Evolutionary conservation across 352 stramenopile species (phyloP), one percentile per base, ranked within the genome.

Genomic region (Phytopythium cucurbitacearum): DNA sequence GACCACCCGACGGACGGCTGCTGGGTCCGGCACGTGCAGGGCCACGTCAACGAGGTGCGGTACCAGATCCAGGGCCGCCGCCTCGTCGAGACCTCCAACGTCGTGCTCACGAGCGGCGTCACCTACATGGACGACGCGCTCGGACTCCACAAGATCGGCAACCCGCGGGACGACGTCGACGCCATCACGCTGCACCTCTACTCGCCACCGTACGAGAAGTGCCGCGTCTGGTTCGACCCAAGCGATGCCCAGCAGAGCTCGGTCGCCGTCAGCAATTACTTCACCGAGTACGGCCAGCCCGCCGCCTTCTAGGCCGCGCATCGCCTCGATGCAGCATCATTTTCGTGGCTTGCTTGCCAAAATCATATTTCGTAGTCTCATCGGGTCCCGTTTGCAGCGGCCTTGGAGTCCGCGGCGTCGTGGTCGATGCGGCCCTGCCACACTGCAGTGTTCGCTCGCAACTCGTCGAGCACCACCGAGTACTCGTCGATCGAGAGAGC

Each of bases 121-220:
- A 88, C 76, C 0, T 96, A 94, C 69, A 96, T 96, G 80, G 87
- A 94, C 65, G 89, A 98, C 72, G 87, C 75, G 40, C 76, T 95
- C 10, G 91, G 90, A 28, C 81, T 97, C 56, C 93, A 98, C 85
- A 97, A 97, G 52, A 79, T 98, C 11, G 87, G 84, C 28, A 94
- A 95, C 59, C 76, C 76, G 15, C 60, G 76, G 42, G 39, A 56
- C 7, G 68, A 87, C 49, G 56, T 73, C n/a, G 76, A 89, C 40
- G 87, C 93, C n/a, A 85, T 97, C 52, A 96, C 93, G 4, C 74
- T 98, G 63, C 93, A 98, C 60, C 59, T 98, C 1, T 98, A 98
- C 60, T 77, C 81, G 36, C 93, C 93, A 53, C 93, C 93, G 40
- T 97, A 97, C 67, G 65, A 94, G 16, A 86, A 90, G 60, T 98